phyloP scores from a whole-genome alignment of 179 eudicot species.

The Beta lomatogona region DNA sequence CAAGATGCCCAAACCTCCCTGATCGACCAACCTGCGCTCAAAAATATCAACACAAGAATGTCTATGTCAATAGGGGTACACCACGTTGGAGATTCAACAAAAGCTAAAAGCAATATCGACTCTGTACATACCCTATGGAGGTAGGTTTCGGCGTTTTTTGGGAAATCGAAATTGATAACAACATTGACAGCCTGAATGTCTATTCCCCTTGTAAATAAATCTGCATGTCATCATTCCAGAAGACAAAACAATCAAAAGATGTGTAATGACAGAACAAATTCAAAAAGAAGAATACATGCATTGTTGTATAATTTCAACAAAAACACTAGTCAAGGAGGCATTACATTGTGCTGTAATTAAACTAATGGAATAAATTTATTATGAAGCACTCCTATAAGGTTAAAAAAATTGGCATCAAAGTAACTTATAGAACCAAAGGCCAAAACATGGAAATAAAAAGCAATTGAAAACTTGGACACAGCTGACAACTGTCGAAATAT shows the following conservation, averaged over 20 bases:
- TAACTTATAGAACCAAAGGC: neutral
- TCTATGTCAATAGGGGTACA: neutral
- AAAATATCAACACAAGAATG: neutral
- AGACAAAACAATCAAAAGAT: neutral
- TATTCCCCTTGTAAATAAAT: constrained; percentile 87
- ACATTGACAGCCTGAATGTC: constrained; percentile 96
- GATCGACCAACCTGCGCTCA: constrained; percentile 80
- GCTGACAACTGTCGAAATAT: neutral
- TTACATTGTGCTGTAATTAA: neutral
- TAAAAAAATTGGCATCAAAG: neutral
- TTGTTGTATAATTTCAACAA: neutral
- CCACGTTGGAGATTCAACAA: neutral
- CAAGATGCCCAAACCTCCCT: constrained; percentile 92
- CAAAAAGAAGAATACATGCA: constrained; percentile 1
- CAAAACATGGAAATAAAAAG: neutral
- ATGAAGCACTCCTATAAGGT: neutral
- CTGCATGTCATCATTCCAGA: constrained; percentile 34
- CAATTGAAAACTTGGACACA: neutral
- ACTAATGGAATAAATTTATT: neutral
- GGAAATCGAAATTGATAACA: constrained; percentile 88
- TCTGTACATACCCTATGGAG: constrained; percentile 70
- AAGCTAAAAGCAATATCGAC: constrained; percentile 7
- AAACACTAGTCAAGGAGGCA: neutral
- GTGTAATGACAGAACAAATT: neutral
- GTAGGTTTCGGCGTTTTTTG: constrained; percentile 83